These are phyloP conservation scores for Lithospermum erythrorhizon DNA, from an alignment of 257 asterid species.

Conservation along the genomic window DNA sequence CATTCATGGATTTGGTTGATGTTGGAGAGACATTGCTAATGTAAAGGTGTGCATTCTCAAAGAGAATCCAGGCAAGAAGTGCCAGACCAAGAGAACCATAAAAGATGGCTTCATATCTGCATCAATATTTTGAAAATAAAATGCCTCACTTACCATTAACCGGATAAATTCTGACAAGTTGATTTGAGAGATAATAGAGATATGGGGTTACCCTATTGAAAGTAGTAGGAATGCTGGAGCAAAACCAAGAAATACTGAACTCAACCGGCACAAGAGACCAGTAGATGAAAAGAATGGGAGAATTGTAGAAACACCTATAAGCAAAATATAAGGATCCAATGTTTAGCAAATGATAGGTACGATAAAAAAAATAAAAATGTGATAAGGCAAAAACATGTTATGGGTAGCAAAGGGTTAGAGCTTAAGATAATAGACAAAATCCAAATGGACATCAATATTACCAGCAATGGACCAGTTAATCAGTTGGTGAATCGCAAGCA, in stretches of 20 bases:
- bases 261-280: conserved; percentile 68
- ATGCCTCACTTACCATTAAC: conserved; percentile 1
- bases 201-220: conserved; percentile 71
- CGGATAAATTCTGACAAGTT: conserved; percentile 2
- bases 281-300: conserved; percentile 84
- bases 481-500: conserved; percentile 69
- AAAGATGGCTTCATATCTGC: conserved; percentile 94
- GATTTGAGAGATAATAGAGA: conserved; percentile 1
- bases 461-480: conserved; percentile 91
- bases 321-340: conserved; percentile 10
- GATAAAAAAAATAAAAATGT: background rate
- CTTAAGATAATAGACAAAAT: background rate
- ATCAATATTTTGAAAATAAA: conserved; percentile 9
- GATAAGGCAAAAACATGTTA: background rate
- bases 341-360: background rate
- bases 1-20: conserved; percentile 33
- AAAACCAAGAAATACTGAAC: conserved; percentile 83
- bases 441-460: conserved; percentile 18
- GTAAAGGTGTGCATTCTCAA: conserved; percentile 57
- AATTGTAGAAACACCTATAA: conserved; percentile 59
- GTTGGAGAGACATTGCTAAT: conserved; percentile 37
- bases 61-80: conserved; percentile 83
- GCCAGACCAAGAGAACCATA: conserved; percentile 84
- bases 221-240: conserved; percentile 94
- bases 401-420: background rate